Base-by-base conservation (phyloP, 2,329 filamentous ascomycete species). In the Fusarium nanum region DNA sequence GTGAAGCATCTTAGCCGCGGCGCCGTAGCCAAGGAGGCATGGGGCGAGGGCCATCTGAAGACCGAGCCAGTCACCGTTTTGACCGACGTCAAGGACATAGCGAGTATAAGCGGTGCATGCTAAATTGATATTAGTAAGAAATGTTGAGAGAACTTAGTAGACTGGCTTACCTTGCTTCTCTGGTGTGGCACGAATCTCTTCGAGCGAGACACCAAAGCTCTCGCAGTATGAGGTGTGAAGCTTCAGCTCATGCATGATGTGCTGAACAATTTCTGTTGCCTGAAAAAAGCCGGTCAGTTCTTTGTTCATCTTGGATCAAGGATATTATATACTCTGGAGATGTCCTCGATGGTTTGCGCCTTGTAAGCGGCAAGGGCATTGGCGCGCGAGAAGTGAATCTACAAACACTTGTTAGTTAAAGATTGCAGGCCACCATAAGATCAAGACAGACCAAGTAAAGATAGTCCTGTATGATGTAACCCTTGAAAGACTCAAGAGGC, bases 381-480 rank as follows among this genome's bases (percentile, higher is more conserved):
- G 47, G 94, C 94, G 71, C 95, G 87, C 3, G 94, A 90, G 80
- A 97, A 98, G 76, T 98, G 94, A 48, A 92, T 86, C 91, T 94
- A 28, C 12, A 14, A 3, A 45, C 28, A 40, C 18, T 23, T 8
- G 18, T 63, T 56, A 60, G 46, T 13, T 10, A 12, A 18, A 3
- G 1, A 22, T 22, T 3, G 8, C 12, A 3, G 4, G 11, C 7
- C 12, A 2, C 1, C 1, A 3, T 6, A 22, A 10, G 5, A 12
- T 1, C 18, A 32, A 34, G 18, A 76, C 85, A 44, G 74, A 96
- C 92, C 45, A 98, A 82, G 76, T 96, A 98, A 7, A 97, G 84
- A 75, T 98, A 98, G 76, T 98, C 95, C 75, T 98, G 95, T 12
- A 96, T 86, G 59, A 98, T 88, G 77, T 98, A 98, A 41, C 91